Evolutionary conservation across 225 moss, liverwort and hornwort species (phyloP), one percentile per base, ranked within the genome.

Genomic region (Sphagnum tenellum): DNA sequence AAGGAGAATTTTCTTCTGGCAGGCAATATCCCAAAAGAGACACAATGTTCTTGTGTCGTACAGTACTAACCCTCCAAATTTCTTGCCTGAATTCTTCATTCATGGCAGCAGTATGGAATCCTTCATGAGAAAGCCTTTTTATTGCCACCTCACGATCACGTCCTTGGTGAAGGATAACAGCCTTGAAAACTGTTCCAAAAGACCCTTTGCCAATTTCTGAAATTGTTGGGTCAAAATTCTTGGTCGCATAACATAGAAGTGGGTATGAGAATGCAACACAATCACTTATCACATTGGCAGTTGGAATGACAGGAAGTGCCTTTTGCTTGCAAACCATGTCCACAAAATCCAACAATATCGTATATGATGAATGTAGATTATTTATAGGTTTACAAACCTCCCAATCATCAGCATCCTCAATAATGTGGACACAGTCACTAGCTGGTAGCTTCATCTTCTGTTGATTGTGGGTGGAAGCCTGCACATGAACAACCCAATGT

Each of bases 31-130:
- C 62, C 9, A 62, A 45, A 45, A 62, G 46, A 3, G 13, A 11
- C 13, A 62, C 0, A 9, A 62, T 45, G 45, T 62, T 62, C 62
- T 62, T 62, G 47, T 62, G 62, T 11, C 62, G 46, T 62, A 62
- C 3, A 4, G 45, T 62, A 48, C 62, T 47, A 8, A 62, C 13
- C 45, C 62, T 8, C 45, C 12, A 9, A 3, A 62, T 47, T 48
- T 62, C 62, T 7, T 11, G 11, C 46, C 6, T 10, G 62, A 62
- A 62, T 9, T 2, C 62, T 14, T 62, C 9, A 48, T 48, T 46
- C 29, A 29, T 29, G 29, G 29, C 29, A 29, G 29, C 29, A 29
- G 29, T 29, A 29, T 29, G 29, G 46, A 47, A 3, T 12, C 9
- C 47, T 47, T 10, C 9, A n/a, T 45, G 4, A 9, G 46, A 4